Evolutionary conservation across 2,329 filamentous ascomycete genomes (phyloP).

Genomic region (Talaromyces rugulosus): DNA sequence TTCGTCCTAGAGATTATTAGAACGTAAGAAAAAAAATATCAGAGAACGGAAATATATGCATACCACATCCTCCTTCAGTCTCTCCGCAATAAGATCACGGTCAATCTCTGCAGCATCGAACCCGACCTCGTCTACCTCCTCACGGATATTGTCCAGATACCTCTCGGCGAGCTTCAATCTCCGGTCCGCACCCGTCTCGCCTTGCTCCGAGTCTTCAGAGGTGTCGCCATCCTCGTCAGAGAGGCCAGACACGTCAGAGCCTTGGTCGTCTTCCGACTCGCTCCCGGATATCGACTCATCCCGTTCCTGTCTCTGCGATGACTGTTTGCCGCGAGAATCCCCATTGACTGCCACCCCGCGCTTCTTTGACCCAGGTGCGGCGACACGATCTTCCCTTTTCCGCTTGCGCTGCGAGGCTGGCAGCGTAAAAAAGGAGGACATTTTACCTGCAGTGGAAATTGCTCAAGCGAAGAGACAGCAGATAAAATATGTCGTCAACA

Average conservation of each 20-base stretch:
- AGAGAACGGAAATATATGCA: conserved; percentile 17
- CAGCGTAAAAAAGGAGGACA: conserved; percentile 95
- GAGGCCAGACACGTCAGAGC: conserved; percentile 44
- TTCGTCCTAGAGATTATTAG: conserved; percentile 56
- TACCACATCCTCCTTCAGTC: conserved; percentile 82
- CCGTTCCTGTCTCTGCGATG: conserved; percentile 46
- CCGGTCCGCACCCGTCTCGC: conserved; percentile 85
- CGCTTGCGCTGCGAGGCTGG: conserved; percentile 86
- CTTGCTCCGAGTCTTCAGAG: conserved; percentile 63
- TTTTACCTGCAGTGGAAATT: conserved; percentile 29
- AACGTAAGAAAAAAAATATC: not conserved
- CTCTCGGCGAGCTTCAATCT: conserved; percentile 82
- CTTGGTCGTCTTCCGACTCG: conserved; percentile 60
- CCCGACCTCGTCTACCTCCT: conserved; percentile 75
- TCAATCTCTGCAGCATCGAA: conserved; percentile 96
- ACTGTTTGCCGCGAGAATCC: conserved; percentile 26
- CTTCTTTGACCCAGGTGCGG: conserved; percentile 43
- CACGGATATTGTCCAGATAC: conserved; percentile 84
- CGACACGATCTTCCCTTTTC: conserved; percentile 60
- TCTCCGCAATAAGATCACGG: conserved; percentile 82
- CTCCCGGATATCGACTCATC: conserved; percentile 86
- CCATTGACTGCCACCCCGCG: conserved; percentile 36
- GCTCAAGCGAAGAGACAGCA: not conserved
- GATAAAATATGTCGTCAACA: not conserved
- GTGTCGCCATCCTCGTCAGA: conserved; percentile 47